phyloP scores from a whole-genome alignment of 441 rosid genomes.

The Monsonia emarginata region DNA sequence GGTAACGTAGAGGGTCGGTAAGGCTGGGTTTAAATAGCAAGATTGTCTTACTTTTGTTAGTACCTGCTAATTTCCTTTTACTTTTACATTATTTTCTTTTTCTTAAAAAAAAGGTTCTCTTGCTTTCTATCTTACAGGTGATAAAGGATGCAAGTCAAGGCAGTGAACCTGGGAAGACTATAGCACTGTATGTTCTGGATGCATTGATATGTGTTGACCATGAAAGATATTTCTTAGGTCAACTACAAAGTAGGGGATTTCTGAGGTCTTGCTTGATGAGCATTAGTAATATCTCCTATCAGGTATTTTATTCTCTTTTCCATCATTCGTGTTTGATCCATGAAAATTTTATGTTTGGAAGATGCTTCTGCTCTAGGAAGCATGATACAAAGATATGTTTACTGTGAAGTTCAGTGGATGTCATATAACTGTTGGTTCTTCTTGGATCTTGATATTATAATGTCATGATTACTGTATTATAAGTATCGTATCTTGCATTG shows the following conservation, averaged over 20 bases:
- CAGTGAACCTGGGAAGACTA: conserved; percentile 84
- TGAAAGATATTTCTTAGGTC: conserved; percentile 76
- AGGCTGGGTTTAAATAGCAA: neutral
- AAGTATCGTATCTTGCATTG: neutral
- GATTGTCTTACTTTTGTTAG: neutral
- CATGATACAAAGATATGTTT: neutral
- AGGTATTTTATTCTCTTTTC: conserved; percentile 34
- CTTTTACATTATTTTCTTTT: neutral
- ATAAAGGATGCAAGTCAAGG: conserved; percentile 84
- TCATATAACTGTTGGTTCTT: neutral
- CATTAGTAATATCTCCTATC: conserved; percentile 58
- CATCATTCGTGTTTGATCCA: neutral
- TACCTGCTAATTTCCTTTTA: neutral
- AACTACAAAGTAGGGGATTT: conserved; percentile 93
- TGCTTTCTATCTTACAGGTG: conserved; percentile 34
- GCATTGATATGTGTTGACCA: conserved; percentile 75
- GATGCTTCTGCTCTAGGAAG: neutral
- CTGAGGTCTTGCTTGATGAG: conserved; percentile 62
- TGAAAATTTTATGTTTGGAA: neutral
- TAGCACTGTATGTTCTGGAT: conserved; percentile 86
- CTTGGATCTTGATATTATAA: neutral
- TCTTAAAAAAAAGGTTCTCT: neutral
- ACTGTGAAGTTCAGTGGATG: neutral
- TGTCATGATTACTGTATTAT: neutral
- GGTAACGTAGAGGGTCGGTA: neutral